These are phyloP conservation scores for Backusella sp. DNA, from an alignment of 192 early-diverging fungal species.

Conservation along the genomic window DNA sequence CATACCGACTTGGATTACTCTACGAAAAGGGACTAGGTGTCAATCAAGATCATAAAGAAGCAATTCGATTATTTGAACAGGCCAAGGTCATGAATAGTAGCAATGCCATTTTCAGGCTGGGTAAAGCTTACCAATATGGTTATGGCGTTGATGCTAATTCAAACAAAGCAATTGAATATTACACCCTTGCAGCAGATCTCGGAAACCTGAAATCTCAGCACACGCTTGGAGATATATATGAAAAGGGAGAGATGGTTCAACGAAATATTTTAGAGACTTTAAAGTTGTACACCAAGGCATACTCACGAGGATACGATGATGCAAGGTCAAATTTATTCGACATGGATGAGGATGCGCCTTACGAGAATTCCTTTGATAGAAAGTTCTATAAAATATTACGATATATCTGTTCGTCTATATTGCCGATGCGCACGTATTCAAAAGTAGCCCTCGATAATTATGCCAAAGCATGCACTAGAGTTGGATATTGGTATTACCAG, in stretches of 20 bases:
- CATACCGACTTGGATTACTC: background rate
- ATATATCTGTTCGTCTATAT: too few species aligned
- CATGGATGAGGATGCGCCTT: background rate
- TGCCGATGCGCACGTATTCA: too few species aligned
- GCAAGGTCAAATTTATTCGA: background rate
- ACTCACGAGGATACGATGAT: background rate
- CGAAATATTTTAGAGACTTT: background rate
- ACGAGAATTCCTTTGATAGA: background rate
- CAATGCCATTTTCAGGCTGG: background rate
- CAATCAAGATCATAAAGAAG: background rate
- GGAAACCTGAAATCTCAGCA: background rate
- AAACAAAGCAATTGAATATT: background rate
- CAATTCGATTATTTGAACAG: background rate
- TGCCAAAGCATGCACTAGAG: too few species aligned
- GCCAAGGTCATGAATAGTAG: background rate
- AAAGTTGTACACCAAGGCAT: background rate
- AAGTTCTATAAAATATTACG: background rate
- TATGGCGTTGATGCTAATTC: background rate
- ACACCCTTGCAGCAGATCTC: background rate
- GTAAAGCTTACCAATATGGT: background rate
- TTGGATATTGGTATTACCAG: too few species aligned
- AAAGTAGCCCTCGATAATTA: too few species aligned
- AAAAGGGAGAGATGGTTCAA: background rate
- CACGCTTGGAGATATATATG: background rate
- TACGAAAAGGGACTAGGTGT: background rate